Evolutionary conservation across 2,329 filamentous ascomycete genomes (phyloP).

Genomic region (Massarina eburnea): DNA sequence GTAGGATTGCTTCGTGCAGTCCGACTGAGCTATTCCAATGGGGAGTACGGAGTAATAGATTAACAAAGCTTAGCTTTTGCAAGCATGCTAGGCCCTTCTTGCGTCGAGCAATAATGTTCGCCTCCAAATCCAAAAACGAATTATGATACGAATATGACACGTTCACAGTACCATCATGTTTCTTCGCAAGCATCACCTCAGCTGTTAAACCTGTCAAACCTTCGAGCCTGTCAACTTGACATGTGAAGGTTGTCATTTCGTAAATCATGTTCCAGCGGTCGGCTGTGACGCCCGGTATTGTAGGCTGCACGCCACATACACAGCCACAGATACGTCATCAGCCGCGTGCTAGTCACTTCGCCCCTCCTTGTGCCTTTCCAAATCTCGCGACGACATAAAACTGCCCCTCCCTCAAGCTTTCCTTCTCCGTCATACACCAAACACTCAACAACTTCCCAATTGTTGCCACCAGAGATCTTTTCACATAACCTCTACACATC

Average conservation of each 20-base stretch:
- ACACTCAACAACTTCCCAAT: not conserved
- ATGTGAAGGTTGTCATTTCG: conserved; percentile 1
- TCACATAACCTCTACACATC: conserved; percentile 6
- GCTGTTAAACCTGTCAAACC: too few relatives aligned
- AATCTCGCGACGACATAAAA: conserved; percentile 1
- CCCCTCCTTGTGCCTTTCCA: conserved; percentile 1
- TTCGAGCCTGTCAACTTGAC: not conserved
- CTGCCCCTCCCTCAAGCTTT: conserved; percentile 1
- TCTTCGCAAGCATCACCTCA: not conserved
- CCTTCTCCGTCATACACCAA: not conserved
- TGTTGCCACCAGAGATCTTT: not conserved
- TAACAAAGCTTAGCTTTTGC: too few relatives aligned
- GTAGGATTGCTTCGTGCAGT: too few relatives aligned
- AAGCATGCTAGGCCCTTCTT: too few relatives aligned
- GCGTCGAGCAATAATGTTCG: too few relatives aligned
- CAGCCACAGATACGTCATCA: conserved; percentile 8
- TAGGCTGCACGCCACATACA: conserved; percentile 1
- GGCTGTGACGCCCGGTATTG: not conserved
- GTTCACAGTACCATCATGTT: not conserved
- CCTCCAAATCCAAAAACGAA: not conserved
- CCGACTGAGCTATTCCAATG: too few relatives aligned
- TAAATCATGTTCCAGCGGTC: not conserved
- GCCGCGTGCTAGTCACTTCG: conserved; percentile 1
- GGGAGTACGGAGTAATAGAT: too few relatives aligned
- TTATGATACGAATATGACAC: not conserved